phyloP scores from a whole-genome alignment of 202 grass and related monocot genomes.

The Bolboschoenoplectus hybrid region DNA sequence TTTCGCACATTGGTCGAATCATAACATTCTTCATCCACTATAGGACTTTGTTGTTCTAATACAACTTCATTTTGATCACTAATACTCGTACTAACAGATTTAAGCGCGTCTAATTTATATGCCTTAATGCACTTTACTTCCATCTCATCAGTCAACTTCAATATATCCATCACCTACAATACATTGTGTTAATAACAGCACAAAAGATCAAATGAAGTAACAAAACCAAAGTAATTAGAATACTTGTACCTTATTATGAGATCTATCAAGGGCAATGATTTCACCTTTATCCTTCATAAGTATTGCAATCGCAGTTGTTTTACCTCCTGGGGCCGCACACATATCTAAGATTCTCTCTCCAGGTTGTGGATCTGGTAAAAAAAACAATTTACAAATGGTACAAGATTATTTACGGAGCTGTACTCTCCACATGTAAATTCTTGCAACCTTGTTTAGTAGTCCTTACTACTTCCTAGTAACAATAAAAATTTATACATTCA shows the following conservation, averaged over 20 bases:
- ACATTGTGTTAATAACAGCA: conserved; percentile 37
- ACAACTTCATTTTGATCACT: conserved; percentile 13
- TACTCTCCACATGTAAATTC: background rate
- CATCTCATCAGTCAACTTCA: conserved; percentile 94
- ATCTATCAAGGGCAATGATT: conserved; percentile 91
- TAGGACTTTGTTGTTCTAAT: conserved; percentile 27
- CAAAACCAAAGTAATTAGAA: conserved; percentile 30
- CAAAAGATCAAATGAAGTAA: conserved; percentile 21
- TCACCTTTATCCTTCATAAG: conserved; percentile 87
- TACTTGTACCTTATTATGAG: conserved; percentile 88
- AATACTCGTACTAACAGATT: conserved; percentile 61
- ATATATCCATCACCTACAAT: conserved; percentile 85
- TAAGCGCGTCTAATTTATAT: conserved; percentile 92
- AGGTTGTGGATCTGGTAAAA: conserved; percentile 72
- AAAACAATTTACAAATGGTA: conserved; percentile 18
- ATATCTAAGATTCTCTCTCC: conserved; percentile 95
- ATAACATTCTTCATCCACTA: conserved; percentile 18
- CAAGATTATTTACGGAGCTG: background rate
- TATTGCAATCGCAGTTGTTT: conserved; percentile 96
- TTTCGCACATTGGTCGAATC: conserved; percentile 20
- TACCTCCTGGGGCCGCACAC: conserved; percentile 95
- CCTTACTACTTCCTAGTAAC: conserved; percentile 22
- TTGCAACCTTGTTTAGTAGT: conserved; percentile 8
- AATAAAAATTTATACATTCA: background rate
- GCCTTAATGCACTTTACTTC: conserved; percentile 90